These are phyloP conservation scores for Onygena corvina DNA, from an alignment of 2,329 filamentous ascomycete genomes.

Conservation along the genomic window DNA sequence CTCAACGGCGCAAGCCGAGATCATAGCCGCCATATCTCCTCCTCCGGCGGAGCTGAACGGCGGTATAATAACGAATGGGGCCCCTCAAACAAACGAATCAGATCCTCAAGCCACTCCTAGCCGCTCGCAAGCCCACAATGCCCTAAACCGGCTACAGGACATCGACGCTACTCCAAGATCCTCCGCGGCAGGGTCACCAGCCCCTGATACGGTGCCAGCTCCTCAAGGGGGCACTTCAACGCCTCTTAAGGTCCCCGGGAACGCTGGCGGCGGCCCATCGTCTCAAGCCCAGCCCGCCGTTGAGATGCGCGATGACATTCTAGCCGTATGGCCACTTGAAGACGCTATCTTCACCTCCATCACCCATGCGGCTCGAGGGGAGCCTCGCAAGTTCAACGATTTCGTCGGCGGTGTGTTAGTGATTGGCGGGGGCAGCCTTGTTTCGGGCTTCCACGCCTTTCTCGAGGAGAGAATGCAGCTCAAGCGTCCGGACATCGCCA, in stretches of 20 bases:
- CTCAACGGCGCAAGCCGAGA: slow-evolving; percentile 67
- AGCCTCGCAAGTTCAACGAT: slow-evolving; percentile 87
- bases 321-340: slow-evolving; percentile 75
- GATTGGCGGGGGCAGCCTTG: slow-evolving; percentile 71
- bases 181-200: slow-evolving; percentile 78
- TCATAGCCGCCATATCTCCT: slow-evolving; percentile 43
- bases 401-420: slow-evolving; percentile 85
- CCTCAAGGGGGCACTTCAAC: slow-evolving; percentile 41
- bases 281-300: slow-evolving; percentile 28
- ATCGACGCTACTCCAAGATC: slow-evolving; percentile 66
- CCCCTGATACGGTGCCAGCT: slow-evolving; percentile 60
- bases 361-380: slow-evolving; percentile 69
- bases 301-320: slow-evolving; percentile 60
- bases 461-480: slow-evolving; percentile 71
- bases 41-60: slow-evolving; percentile 19
- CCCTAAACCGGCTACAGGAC: slow-evolving; percentile 56
- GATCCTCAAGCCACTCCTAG: slow-evolving; percentile 35
- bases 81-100: slow-evolving; percentile 16
- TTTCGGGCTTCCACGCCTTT: slow-evolving; percentile 64
- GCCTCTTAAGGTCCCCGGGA: slow-evolving; percentile 24
- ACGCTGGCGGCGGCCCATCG: neutral
- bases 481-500: slow-evolving; percentile 47
- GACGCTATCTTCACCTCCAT: slow-evolving; percentile 83
- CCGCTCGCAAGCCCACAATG: slow-evolving; percentile 52
- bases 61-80: slow-evolving; percentile 28